Evolutionary conservation across 2,329 filamentous ascomycete genomes (phyloP), one percentile per base, ranked within the genome.

Genomic region (Phialophora expanda): DNA sequence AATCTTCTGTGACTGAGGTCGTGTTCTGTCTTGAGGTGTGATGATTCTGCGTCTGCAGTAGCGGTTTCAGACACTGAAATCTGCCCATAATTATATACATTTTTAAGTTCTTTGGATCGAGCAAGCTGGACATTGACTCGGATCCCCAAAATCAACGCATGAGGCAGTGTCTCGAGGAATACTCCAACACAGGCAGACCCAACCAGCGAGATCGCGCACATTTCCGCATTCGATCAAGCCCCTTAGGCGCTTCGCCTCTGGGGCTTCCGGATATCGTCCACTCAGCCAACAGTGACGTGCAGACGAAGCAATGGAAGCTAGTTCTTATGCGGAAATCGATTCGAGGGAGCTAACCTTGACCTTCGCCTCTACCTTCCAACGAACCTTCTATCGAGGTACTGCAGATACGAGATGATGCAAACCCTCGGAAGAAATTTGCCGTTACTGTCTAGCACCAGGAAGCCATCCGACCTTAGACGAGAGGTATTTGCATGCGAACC

Each of bases 161-260:
- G 30, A 51, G 46, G 57, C 57, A 41, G 57, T 51, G 57, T 30
- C 32, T 60, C 57, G 57, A 53, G 46, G 20, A 51, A 60, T 51
- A 24, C n/a, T 51, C 46, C 57, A 53, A 51, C 32, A 14, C 24
- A 53, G 57, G 57, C 44, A 55, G 26, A 12, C 51, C n/a, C 17
- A 55, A 32, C 26, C n/a, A n/a, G n/a, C n/a, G n/a, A 20, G 8
- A 60, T 53, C 57, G 57, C 57, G 20, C n/a, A 51, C 17, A 60
- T 51, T 60, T 60, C 57, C 57, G 2, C 24, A 60, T 58, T n/a
- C 12, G 34, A 26, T 11, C 26, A 22, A 28, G 34, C n/a, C 24
- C 20, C 17, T 14, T 4, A 28, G 8, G 55, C 44, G 20, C 44
- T n/a, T 48, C 44, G 44, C 44, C 44, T n/a, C 44, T 20, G 6